Evolutionary conservation across 2,329 filamentous ascomycete species (phyloP).

Genomic region (Cadophora sp.): DNA sequence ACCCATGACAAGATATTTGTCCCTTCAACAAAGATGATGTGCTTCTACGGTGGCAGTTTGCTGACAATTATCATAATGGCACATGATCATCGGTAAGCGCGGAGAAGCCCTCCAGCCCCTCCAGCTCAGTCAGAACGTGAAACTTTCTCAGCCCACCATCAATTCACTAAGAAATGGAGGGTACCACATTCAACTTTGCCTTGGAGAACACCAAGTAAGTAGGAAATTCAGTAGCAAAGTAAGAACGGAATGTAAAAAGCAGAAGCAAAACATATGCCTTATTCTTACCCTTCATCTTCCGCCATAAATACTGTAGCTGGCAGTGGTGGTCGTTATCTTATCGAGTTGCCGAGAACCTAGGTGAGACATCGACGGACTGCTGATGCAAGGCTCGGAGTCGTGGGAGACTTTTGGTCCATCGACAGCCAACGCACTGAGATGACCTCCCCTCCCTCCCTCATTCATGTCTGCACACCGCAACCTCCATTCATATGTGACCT

Average conservation of each 20-base stretch:
- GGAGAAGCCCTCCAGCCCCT: slow-evolving; percentile 2
- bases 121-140: neutral
- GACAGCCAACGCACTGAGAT: slow-evolving; percentile 16
- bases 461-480: neutral
- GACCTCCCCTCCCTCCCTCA: slow-evolving; percentile 10
- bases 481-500: slow-evolving; percentile 5
- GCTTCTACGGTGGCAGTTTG: slow-evolving; percentile 4
- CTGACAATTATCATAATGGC: slow-evolving; percentile 22
- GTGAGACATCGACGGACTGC: slow-evolving; percentile 16
- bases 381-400: slow-evolving; percentile 22
- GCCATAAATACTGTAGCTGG: no score
- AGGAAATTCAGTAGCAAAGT: neutral
- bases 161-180: neutral
- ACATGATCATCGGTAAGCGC: slow-evolving; percentile 25
- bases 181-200: no score
- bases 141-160: neutral
- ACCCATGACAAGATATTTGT: no score
- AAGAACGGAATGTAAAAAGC: neutral
- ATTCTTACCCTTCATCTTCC: no score
- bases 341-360: slow-evolving; percentile 21
- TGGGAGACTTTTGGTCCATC: neutral
- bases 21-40: slow-evolving; percentile 7
- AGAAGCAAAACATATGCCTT: neutral
- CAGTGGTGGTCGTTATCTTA: slow-evolving; percentile 23
- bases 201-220: neutral